Percentiles rank a stretch among this genome's conserved stretches.
phyloP scores from a whole-genome alignment of 2,329 filamentous ascomycete species.

The Colletotrichum sp. region DNA sequence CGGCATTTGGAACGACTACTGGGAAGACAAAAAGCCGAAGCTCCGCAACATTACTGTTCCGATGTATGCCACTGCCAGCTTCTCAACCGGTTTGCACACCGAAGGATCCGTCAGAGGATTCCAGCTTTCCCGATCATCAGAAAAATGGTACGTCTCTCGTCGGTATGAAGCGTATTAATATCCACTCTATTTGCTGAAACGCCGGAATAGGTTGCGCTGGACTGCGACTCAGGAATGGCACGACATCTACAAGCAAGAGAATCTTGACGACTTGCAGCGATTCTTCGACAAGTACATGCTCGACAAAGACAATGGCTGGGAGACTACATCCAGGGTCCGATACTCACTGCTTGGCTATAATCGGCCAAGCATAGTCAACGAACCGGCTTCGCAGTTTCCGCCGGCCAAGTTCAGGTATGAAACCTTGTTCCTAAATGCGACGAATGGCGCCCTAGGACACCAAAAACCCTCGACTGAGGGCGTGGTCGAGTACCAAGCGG shows the following conservation, averaged over 20 bases:
- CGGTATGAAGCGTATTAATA: neutral
- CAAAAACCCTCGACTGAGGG: neutral
- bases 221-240: neutral
- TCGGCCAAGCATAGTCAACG: neutral
- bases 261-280: neutral
- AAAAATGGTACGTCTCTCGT: neutral
- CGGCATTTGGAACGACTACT: conserved; percentile 17
- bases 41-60: conserved; percentile 23
- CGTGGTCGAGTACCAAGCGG: neutral
- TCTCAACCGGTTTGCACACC: neutral
- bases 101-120: neutral
- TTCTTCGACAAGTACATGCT: neutral
- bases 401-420: neutral
- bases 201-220: neutral
- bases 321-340: neutral
- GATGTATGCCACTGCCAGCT: conserved; percentile 24
- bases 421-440: neutral
- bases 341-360: neutral
- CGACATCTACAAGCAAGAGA: neutral
- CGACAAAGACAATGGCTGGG: neutral
- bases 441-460: neutral
- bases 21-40: conserved; percentile 26
- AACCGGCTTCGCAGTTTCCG: neutral
- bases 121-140: neutral
- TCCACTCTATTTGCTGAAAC: neutral